Base-by-base conservation (phyloP, 1,139 yeast genomes). In the Suhomyces guaymorum region DNA sequence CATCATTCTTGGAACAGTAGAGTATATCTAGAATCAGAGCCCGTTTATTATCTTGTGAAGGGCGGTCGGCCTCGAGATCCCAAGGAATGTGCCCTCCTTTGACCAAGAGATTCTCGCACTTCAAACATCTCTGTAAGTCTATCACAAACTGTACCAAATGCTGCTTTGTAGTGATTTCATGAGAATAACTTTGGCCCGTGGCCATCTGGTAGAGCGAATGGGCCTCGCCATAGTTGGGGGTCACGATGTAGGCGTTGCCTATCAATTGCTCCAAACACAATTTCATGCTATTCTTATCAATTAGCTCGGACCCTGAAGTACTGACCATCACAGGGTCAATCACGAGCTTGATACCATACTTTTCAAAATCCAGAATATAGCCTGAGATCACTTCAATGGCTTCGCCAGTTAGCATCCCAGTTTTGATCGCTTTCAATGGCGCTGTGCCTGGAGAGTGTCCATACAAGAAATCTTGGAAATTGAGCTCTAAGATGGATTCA, bases 251-350 rank as follows among this genome's bases (percentile, higher is more conserved):
- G 2, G 90, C 80, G 29, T 65, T 49, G 2, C 71, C 71, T 36
- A 84, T 63, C 27, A 88, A 54, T n/a, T 59, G 57, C 0, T 62
- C 57, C 9, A 82, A 55, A 28, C 76, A 64, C 19, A 55, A 51
- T 5, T 59, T 55, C 48, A 83, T 60, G 1, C 76, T 77, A 0
- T 67, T 66, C 15, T 66, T 64, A 19, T 71, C 73, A 31, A 78
- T 72, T 31, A 87, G 63, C 18, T 63, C 52, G 7, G 79, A 70
- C 1, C 96, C 96, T 1, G 89, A 77, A 0, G 95, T 85, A 12
- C 94, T 79, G 3, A 84, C 78, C 76, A 88, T 73, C 5, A 88
- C 96, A 0, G 96, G 96, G 52, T 88, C 96, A 19, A 86, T 70
- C 2, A 88, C 82, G 18, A 82, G 33, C 23, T 54, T 59, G 15